Conservation (phyloP, 2,329 filamentous ascomycete species). For the Colletotrichum sublineola region DNA sequence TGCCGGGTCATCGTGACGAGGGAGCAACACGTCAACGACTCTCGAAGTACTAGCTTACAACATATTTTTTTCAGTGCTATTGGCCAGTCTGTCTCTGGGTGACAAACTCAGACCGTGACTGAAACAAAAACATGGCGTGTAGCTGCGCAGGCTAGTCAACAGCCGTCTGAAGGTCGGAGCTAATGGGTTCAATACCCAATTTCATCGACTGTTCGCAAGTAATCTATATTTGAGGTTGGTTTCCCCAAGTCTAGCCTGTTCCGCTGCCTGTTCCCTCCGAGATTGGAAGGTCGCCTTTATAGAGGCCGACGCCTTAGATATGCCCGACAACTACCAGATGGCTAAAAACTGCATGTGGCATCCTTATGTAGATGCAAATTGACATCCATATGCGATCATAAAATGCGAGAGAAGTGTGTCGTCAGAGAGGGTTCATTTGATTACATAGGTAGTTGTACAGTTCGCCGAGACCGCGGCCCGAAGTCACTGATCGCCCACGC, state of each 20-base stretch:
- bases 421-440: constrained; percentile 42
- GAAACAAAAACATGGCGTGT: no score
- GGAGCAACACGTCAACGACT: constrained; percentile 7
- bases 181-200: not conserved
- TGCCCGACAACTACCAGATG: not conserved
- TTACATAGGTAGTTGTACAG: constrained; percentile 42
- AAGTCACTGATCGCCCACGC: constrained; percentile 6
- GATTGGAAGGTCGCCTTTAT: not conserved
- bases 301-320: not conserved
- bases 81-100: not conserved
- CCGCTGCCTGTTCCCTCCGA: no score
- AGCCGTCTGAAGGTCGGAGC: not conserved
- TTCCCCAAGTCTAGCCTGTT: not conserved
- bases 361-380: not conserved
- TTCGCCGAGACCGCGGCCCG: constrained; percentile 18
- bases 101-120: not conserved
- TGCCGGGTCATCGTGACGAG: constrained; percentile 24
- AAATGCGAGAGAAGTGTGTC: constrained; percentile 5
- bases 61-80: no score
- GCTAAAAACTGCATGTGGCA: not conserved
- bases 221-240: not conserved
- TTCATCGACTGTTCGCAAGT: not conserved
- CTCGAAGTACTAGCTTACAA: not conserved
- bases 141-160: not conserved
- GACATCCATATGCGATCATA: not conserved